Evolutionary conservation across 139 green algal genomes (phyloP).

Genomic region (Tetradesmus obliquus): DNA sequence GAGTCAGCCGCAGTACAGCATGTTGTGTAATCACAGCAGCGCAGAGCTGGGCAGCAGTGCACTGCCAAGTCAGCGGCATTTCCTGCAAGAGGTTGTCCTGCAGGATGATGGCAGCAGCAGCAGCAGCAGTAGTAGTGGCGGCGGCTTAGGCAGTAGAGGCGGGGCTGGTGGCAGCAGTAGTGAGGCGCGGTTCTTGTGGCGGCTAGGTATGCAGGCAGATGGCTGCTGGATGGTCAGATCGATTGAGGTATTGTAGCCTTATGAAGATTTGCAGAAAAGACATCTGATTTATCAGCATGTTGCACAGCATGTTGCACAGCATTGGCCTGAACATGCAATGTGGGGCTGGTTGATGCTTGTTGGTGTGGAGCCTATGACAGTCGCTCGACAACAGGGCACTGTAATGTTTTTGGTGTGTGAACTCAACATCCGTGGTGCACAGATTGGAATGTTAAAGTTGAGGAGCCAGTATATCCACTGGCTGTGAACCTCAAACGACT

Average conservation of each 20-base stretch:
- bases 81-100: constrained; percentile 55
- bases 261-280: background rate
- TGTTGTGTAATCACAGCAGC: constrained; percentile 29
- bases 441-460: too few species aligned
- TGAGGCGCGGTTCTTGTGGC: constrained; percentile 19
- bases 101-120: background rate
- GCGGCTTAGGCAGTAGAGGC: background rate
- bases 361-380: background rate
- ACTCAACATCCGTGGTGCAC: background rate
- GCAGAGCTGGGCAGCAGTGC: constrained; percentile 47
- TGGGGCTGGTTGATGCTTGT: background rate
- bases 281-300: background rate
- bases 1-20: constrained; percentile 41
- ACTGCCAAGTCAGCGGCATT: constrained; percentile 42
- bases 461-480: too few species aligned
- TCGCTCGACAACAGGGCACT: background rate
- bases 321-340: background rate
- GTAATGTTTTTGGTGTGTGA: too few species aligned
- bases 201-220: constrained; percentile 33
- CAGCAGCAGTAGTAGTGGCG: background rate
- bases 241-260: constrained; percentile 33
- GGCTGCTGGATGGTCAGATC: constrained; percentile 43
- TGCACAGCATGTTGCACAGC: background rate
- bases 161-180: background rate
- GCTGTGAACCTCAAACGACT: too few species aligned